Conservation (phyloP, 2,329 filamentous ascomycete genomes). For the Calycina marina region DNA sequence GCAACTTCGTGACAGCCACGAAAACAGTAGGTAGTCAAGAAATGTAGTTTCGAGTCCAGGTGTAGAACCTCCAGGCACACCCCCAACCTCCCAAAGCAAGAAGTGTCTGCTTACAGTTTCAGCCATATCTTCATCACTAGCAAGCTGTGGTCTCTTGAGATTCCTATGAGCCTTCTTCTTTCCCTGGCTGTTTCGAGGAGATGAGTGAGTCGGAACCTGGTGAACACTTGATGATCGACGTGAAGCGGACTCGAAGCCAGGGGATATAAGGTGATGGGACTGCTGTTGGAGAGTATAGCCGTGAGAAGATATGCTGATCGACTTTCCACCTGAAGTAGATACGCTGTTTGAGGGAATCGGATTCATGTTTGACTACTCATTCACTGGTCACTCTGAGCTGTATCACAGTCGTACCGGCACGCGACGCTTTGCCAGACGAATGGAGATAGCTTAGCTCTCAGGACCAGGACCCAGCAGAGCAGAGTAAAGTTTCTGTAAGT, state of each 20-base stretch:
- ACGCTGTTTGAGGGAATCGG: slow-evolving; percentile 18
- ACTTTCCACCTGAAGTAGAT: slow-evolving; percentile 20
- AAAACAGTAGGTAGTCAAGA: too few relatives aligned
- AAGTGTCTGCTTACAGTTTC: slow-evolving; percentile 65
- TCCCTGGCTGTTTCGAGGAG: slow-evolving; percentile 62
- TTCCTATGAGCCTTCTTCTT: slow-evolving; percentile 72
- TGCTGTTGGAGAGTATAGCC: slow-evolving; percentile 19
- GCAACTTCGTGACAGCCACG: too few relatives aligned
- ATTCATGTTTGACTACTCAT: slow-evolving; percentile 21
- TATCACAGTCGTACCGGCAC: too few relatives aligned
- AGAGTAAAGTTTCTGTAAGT: too few relatives aligned
- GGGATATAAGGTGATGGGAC: slow-evolving; percentile 14
- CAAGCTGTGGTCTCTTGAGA: slow-evolving; percentile 57
- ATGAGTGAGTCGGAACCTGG: slow-evolving; percentile 16
- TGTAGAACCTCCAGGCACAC: too few relatives aligned
- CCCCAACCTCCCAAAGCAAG: too few relatives aligned
- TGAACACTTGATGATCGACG: slow-evolving; percentile 15
- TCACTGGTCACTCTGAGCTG: too few relatives aligned
- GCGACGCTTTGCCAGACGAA: too few relatives aligned
- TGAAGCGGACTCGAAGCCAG: slow-evolving; percentile 18
- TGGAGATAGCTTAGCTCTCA: too few relatives aligned
- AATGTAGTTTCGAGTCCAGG: too few relatives aligned
- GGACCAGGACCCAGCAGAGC: too few relatives aligned
- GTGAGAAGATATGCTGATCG: slow-evolving; percentile 18
- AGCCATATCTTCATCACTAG: slow-evolving; percentile 77